These are phyloP conservation scores for Myriosclerotinia scirpicola DNA, from an alignment of 2,329 filamentous ascomycete genomes.

Conservation along the genomic window DNA sequence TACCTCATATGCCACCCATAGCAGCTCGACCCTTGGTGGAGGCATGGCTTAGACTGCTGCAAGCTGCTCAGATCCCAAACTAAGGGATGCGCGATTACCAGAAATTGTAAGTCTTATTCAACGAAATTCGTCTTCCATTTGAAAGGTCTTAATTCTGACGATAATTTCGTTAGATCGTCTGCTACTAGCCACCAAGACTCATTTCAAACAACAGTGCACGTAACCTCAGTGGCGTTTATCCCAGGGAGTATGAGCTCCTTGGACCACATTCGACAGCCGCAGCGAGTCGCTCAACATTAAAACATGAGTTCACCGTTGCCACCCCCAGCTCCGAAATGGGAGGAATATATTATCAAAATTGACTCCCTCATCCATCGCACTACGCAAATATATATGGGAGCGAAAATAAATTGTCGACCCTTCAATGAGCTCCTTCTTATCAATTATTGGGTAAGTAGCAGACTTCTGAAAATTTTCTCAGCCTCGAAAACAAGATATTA, in stretches of 20 bases:
- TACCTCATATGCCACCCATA: background rate
- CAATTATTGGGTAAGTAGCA: background rate
- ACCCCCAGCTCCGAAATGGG: constrained; percentile 52
- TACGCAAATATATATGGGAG: background rate
- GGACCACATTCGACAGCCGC: background rate
- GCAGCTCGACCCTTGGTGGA: background rate
- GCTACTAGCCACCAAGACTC: background rate
- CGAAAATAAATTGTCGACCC: background rate
- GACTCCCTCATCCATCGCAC: constrained; percentile 41
- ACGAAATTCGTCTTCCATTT: background rate
- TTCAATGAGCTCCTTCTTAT: background rate
- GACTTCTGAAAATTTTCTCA: background rate
- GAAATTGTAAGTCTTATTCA: background rate
- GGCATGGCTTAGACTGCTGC: background rate
- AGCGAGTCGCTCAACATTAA: background rate
- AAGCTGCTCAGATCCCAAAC: background rate
- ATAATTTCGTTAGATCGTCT: background rate
- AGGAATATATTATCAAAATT: constrained; percentile 49
- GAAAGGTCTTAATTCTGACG: background rate
- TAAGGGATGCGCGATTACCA: background rate
- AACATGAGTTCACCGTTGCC: constrained; percentile 41
- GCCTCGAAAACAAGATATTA: background rate
- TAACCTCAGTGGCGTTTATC: background rate
- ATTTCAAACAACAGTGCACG: background rate
- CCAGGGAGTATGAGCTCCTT: background rate